Evolutionary conservation across 768 basidiomycete genomes (phyloP), one percentile per base, ranked within the genome.

Genomic region (Suillus americanus): DNA sequence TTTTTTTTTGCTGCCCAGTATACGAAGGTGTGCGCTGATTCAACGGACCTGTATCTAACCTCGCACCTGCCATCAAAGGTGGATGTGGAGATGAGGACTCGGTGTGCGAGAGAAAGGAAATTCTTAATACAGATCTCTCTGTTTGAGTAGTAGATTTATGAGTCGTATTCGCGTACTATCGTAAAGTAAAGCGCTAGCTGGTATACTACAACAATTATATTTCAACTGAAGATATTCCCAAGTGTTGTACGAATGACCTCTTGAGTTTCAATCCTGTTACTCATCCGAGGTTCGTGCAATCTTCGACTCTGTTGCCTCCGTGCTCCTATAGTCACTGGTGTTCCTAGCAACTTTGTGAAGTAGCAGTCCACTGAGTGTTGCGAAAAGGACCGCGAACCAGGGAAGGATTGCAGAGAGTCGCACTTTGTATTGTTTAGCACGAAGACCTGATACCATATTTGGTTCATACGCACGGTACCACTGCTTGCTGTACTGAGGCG

Each of bases 371-470:
- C 81, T 72, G 62, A 74, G 70, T 40, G 72, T 37, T 23, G 76
- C 74, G 69, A 82, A 83, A 18, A 83, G 71, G 67, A 81, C 65
- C 0, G 83, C 72, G 68, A 85, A 74, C 86, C 86, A 87, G 1
- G 83, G 82, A 55, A 86, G 71, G 65, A 85, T 78, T 2, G 83
- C 82, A 28, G 81, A 71, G 33, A 81, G 74, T 55, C 75, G 74
- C 64, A 86, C 86, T 87, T 67, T 20, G 57, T 60, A 61, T 60
- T 38, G 18, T 45, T 60, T 63, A 56, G 54, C 18, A 60, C 65
- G 64, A 20, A 62, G 40, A 18, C 33, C 14, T 30, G 37, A 45
- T 43, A 41, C 18, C 6, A 54, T 37, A 37, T 3, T 20, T n/a
- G 9, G 14, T 23, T 53, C 35, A 18, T 23, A 81, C 83, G 66